Evolutionary conservation across 257 asterid species (phyloP), one percentile per base, ranked within the genome.

Genomic region (Jacaranda mimosifolia): DNA sequence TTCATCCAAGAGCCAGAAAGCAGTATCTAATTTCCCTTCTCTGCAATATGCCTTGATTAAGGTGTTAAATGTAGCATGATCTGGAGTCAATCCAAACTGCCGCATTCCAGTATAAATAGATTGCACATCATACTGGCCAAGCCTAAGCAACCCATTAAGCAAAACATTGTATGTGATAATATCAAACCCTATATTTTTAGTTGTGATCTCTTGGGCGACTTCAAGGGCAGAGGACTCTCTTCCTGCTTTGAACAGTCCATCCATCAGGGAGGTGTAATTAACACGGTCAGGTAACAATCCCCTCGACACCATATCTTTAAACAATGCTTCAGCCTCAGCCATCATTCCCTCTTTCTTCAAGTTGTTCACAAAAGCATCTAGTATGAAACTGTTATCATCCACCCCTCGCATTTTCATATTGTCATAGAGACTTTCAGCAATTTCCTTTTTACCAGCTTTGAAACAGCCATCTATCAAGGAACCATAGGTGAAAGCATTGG

Each of bases 191-290:
- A 84, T 55, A 49, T 83, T 77, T 81, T 86, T 90, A 46, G 86
- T 86, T 62, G 69, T 83, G 78, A 93, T 87, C 83, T 88, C 97
- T 86, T 90, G 83, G 56, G 87, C 93, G 63, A 90, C 84, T 79
- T 83, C 89, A 51, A 95, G 86, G 74, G 99, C 98, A 75, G 88
- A 83, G 0, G 97, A 83, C 4, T 72, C 89, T 81, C 86, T 87
- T 68, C 97, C 97, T 48, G 91, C 82, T 87, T 95, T 93, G 84
- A 95, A 95, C 72, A 93, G 81, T 38, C 85, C 96, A 81, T 93
- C 98, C 93, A 95, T 91, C 76, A 95, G 76, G 36, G 94, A 85
- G 6, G 99, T 93, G 84, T 90, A 91, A 75, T 87, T 95, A 45
- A 93, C 96, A 81, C 71, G 84, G 84, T 93, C 99, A 45, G 93